These are phyloP conservation scores for Sarcomyxa edulis DNA, from an alignment of 768 basidiomycete genomes.

Conservation along the genomic window DNA sequence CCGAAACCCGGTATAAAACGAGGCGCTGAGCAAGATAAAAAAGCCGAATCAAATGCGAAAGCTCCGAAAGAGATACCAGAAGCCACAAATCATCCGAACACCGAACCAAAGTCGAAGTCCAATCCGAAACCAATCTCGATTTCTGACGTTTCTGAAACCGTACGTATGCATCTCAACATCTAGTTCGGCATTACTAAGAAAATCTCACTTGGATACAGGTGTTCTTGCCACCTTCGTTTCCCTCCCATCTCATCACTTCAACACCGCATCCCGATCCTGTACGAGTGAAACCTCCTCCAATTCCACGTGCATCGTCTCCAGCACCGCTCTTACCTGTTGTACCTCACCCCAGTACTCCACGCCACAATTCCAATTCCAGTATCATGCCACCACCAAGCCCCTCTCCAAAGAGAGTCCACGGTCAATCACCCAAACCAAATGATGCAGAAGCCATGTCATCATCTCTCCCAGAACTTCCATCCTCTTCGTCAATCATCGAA, in stretches of 20 bases:
- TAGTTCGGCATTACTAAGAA: too few species aligned
- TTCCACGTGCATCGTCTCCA: slow-evolving; percentile 2
- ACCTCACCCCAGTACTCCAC: not conserved
- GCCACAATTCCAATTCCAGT: too few species aligned
- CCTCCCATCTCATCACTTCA: slow-evolving; percentile 45
- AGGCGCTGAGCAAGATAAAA: slow-evolving; percentile 1
- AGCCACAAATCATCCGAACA: slow-evolving; percentile 4
- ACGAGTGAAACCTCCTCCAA: not conserved
- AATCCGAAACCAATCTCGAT: slow-evolving; percentile 4
- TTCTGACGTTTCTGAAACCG: slow-evolving; percentile 23
- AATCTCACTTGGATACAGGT: slow-evolving; percentile 20
- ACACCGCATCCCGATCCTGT: slow-evolving; percentile 29
- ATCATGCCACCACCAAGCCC: too few species aligned
- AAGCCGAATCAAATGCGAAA: not conserved
- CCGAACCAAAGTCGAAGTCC: slow-evolving; percentile 1
- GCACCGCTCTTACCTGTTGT: not conserved
- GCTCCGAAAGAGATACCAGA: not conserved
- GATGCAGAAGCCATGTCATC: not conserved
- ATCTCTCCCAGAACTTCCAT: slow-evolving; percentile 1
- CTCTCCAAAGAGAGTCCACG: too few species aligned
- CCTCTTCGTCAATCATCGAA: not conserved
- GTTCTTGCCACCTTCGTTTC: slow-evolving; percentile 55
- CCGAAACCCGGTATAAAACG: slow-evolving; percentile 1
- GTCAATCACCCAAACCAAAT: too few species aligned
- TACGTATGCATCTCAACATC: too few species aligned